Conservation (phyloP, 2,329 filamentous ascomycete genomes). For the Emergomyces pasteurianus region DNA sequence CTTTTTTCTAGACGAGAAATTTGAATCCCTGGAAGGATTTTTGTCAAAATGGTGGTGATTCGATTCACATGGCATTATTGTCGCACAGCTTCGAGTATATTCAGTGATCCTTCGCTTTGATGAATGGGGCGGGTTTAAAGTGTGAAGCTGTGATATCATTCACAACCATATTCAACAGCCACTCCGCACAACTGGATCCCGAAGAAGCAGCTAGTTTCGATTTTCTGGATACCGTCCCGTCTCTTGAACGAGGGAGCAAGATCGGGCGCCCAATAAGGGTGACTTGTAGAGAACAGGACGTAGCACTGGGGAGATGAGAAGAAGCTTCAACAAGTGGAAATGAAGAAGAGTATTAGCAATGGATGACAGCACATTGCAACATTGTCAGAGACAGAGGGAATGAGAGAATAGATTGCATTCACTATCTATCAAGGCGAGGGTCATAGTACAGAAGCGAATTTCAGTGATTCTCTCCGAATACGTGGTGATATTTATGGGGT, state of each 20-base stretch:
- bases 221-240: not conserved
- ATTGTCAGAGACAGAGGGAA: not conserved
- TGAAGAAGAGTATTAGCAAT: not conserved
- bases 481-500: too few relatives aligned
- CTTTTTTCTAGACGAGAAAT: too few relatives aligned
- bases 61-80: too few relatives aligned
- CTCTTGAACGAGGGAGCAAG: not conserved
- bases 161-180: too few relatives aligned
- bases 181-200: not conserved
- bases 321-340: not conserved
- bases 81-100: too few relatives aligned
- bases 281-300: not conserved
- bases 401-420: not conserved
- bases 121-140: too few relatives aligned
- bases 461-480: too few relatives aligned
- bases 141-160: too few relatives aligned
- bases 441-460: not conserved
- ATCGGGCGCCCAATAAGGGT: not conserved
- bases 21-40: too few relatives aligned
- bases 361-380: not conserved
- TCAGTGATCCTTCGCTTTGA: too few relatives aligned
- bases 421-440: not conserved
- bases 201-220: not conserved
- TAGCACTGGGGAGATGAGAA: not conserved
- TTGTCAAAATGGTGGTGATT: too few relatives aligned